Evolutionary conservation across 306 rosid species (phyloP).

Genomic region (Carpinus viminea): DNA sequence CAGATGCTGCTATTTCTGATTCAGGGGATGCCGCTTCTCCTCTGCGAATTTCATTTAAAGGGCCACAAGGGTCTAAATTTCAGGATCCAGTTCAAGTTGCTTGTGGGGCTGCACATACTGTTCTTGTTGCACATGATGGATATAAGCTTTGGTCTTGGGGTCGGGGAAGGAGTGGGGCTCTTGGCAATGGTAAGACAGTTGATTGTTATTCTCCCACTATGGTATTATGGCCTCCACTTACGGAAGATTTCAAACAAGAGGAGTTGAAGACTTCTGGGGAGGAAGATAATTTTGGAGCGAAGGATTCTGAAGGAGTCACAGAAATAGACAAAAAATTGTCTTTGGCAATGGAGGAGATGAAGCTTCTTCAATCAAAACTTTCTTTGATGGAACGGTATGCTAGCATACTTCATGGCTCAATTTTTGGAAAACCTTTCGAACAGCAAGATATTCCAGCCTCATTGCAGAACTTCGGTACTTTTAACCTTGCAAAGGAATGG

Average conservation of each 20-base stretch:
- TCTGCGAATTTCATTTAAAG: constrained; percentile 34
- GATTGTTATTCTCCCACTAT: constrained; percentile 60
- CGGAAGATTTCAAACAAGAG: constrained; percentile 56
- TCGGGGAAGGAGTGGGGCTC: constrained; percentile 84
- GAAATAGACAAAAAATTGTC: constrained; percentile 52
- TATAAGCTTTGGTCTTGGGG: constrained; percentile 91
- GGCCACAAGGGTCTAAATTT: constrained; percentile 46
- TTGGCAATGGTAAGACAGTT: constrained; percentile 64
- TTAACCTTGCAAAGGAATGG: constrained; percentile 83
- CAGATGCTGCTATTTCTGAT: constrained; percentile 61
- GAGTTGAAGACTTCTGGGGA: constrained; percentile 32
- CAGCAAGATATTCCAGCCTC: constrained; percentile 71
- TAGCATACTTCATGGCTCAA: constrained; percentile 70
- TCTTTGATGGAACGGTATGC: constrained; percentile 67
- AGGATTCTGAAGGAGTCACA: constrained; percentile 33
- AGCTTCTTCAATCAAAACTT: constrained; percentile 62
- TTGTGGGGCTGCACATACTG: constrained; percentile 95
- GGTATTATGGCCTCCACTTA: constrained; percentile 64
- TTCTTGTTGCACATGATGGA: constrained; percentile 65
- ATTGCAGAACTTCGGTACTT: constrained; percentile 45
- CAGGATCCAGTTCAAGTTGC: constrained; percentile 62
- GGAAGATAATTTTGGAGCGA: constrained; percentile 40
- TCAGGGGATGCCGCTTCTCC: constrained; percentile 82
- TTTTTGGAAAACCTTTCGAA: constrained; percentile 78
- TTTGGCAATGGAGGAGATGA: constrained; percentile 55